Conservation (phyloP, 305 asterid species). For the Fraxinus sp. region DNA sequence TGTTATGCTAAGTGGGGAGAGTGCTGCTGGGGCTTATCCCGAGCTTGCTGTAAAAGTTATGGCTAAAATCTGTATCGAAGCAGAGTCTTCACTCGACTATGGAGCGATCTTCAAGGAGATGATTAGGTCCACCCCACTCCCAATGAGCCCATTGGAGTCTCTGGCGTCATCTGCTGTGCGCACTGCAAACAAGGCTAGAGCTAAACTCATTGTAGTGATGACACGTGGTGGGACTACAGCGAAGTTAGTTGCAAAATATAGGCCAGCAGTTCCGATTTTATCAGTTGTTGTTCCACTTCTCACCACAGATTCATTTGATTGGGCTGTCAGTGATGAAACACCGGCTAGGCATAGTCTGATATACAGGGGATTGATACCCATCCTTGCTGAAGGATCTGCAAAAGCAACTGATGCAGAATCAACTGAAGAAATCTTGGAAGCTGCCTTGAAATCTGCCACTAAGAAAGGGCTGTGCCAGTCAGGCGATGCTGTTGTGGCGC, state of each 20-base stretch:
- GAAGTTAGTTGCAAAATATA: slow-evolving; percentile 57
- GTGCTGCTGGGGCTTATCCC: slow-evolving; percentile 65
- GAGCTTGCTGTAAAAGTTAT: slow-evolving; percentile 55
- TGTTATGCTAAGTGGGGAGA: slow-evolving; percentile 63
- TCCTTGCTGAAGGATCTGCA: slow-evolving; percentile 64
- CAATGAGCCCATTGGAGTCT: slow-evolving; percentile 65
- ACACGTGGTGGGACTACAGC: slow-evolving; percentile 68
- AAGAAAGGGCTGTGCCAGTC: slow-evolving; percentile 56
- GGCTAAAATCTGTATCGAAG: slow-evolving; percentile 59
- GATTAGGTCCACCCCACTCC: slow-evolving; percentile 53
- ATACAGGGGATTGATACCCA: slow-evolving; percentile 56
- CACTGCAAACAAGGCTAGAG: slow-evolving; percentile 51
- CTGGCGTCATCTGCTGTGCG: slow-evolving; percentile 63
- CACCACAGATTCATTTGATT: slow-evolving; percentile 67
- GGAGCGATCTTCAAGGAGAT: slow-evolving; percentile 49
- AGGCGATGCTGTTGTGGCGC: slow-evolving; percentile 79
- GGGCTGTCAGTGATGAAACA: slow-evolving; percentile 63
- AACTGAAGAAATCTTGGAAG: slow-evolving; percentile 65
- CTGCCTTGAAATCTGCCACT: slow-evolving; percentile 54
- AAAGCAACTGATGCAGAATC: slow-evolving; percentile 77
- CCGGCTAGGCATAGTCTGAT: slow-evolving; percentile 68
- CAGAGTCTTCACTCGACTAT: slow-evolving; percentile 57
- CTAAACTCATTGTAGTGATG: slow-evolving; percentile 54
- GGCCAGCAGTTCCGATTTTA: slow-evolving; percentile 58
- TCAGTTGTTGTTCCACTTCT: slow-evolving; percentile 62